Base-by-base conservation (phyloP, 306 rosid genomes). In the Quercus bicolor region DNA sequence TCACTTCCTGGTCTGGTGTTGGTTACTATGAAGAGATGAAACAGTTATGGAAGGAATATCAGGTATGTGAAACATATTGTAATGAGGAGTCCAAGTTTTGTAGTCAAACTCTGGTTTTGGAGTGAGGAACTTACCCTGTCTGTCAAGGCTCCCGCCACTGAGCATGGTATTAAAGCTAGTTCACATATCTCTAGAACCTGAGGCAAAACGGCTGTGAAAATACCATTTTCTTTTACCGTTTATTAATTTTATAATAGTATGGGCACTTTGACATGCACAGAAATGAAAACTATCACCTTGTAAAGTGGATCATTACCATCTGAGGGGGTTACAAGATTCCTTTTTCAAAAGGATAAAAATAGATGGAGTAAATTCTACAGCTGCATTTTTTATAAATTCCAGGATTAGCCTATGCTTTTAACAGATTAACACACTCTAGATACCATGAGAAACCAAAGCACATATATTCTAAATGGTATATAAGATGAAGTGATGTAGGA, bases 21-120 rank as follows among this genome's bases (percentile, higher is more conserved):
- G 88, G 88, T 85, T 92, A 91, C 84, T 94, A 94, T 88, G 93
- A 87, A 88, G 97, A 94, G 84, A 83, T 80, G 96, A 75, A 78
- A 31, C 88, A 80, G 68, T 84, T 92, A 72, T 94, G 96, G 97
- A 89, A 87, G 75, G 98, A 89, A 4, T 89, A 91, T 75, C 90
- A 88, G 98, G 98, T 94, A 83, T 73, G 72, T 19, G n/a, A 15
- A 29, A 64, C 12, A 64, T 64, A 23, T 64, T 28, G 13, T 16
- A 5, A 3, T 29, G 16, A 29, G 13, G 29, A 29, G 31, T 64
- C 11, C 5, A 64, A 28, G 20, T 64, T 64, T 64, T 64, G 18
- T 64, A 3, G 70, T 15, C 70, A 64, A 28, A 31, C 37, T 64
- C 70, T 64, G 11, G 43, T 64, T 28, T n/a, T 15, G 70, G 70